Conservation (phyloP, 106 monocot genomes). For the Agapanthus africanus region DNA sequence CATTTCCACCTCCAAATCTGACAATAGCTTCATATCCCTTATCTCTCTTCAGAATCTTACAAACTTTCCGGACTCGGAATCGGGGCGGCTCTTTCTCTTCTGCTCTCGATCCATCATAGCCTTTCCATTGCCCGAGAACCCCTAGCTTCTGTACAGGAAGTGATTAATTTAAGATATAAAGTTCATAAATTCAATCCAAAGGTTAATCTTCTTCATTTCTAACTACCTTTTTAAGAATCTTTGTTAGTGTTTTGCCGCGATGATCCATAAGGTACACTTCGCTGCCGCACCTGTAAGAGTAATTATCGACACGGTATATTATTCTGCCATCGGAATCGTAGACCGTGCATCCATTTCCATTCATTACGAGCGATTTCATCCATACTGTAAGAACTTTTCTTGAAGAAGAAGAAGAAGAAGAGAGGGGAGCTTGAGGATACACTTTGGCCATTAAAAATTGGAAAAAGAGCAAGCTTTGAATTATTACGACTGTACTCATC, state of each 20-base stretch:
- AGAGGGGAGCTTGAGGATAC: no score
- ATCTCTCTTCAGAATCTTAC: slow-evolving; percentile 3
- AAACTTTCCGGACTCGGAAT: slow-evolving; percentile 20
- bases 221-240: slow-evolving; percentile 7
- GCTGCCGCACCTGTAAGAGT: not conserved
- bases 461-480: no score
- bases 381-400: slow-evolving; percentile 12
- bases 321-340: slow-evolving; percentile 1
- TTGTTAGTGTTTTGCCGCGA: not conserved
- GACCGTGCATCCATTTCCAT: slow-evolving; percentile 7
- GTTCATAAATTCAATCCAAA: not conserved
- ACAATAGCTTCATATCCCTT: not conserved
- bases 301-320: slow-evolving; percentile 8
- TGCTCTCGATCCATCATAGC: slow-evolving; percentile 8
- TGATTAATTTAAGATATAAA: not conserved
- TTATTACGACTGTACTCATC: no score
- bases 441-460: no score
- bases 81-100: slow-evolving; percentile 15
- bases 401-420: no score
- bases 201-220: no score
- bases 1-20: not conserved
- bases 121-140: slow-evolving; percentile 16
- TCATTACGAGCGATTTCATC: slow-evolving; percentile 12
- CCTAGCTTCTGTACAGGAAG: slow-evolving; percentile 11
- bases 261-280: slow-evolving; percentile 15